These are phyloP conservation scores for Oxytropis ochrocephala DNA, from an alignment of 306 rosid genomes.

Conservation along the genomic window DNA sequence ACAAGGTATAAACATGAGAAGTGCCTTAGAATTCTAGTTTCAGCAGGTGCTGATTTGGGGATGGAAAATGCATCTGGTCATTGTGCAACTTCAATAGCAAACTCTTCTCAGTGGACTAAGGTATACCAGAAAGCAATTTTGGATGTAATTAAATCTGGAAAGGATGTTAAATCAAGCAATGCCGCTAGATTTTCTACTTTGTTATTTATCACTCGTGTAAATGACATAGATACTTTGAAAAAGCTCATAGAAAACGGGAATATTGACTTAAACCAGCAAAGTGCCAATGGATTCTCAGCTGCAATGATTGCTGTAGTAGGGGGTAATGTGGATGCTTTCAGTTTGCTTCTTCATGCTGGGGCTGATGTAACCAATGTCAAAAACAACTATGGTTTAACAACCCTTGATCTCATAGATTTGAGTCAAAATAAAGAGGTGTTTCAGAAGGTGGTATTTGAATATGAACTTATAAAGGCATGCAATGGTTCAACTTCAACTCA, in stretches of 20 bases:
- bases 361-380: slow-evolving; percentile 37
- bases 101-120: slow-evolving; percentile 30
- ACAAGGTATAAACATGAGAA: slow-evolving; percentile 30
- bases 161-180: slow-evolving; percentile 37
- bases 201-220: slow-evolving; percentile 33
- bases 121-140: slow-evolving; percentile 29
- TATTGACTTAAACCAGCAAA: slow-evolving; percentile 42
- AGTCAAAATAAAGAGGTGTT: slow-evolving; percentile 31
- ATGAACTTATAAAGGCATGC: slow-evolving; percentile 18
- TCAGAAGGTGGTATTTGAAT: slow-evolving; percentile 35
- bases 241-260: slow-evolving; percentile 26
- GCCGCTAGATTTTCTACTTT: slow-evolving; percentile 34
- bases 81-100: slow-evolving; percentile 38
- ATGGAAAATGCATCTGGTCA: slow-evolving; percentile 35
- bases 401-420: slow-evolving; percentile 26
- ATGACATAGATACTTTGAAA: slow-evolving; percentile 41
- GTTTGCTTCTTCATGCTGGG: slow-evolving; percentile 43
- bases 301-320: slow-evolving; percentile 42
- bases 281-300: slow-evolving; percentile 53
- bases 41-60: slow-evolving; percentile 58
- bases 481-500: background rate
- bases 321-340: slow-evolving; percentile 43
- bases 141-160: slow-evolving; percentile 29
- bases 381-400: slow-evolving; percentile 41
- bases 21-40: slow-evolving; percentile 44